phyloP scores from a whole-genome alignment of 2,329 filamentous ascomycete species.

The Beauveria asiatica region DNA sequence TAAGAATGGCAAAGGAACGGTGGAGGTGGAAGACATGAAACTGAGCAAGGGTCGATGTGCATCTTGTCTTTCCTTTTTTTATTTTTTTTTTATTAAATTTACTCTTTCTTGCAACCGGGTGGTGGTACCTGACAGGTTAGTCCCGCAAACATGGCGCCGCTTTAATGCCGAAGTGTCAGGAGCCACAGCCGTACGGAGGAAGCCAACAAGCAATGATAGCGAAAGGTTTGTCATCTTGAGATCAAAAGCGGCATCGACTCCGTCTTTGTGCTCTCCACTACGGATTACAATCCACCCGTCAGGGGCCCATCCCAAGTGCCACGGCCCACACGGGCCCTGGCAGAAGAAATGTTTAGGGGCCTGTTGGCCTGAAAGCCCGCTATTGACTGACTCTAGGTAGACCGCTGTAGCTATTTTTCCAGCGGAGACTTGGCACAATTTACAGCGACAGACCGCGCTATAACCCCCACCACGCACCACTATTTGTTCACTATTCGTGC shows the following conservation, averaged over 20 bases:
- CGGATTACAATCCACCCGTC: background rate
- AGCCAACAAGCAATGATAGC: too few species aligned
- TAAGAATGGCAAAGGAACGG: background rate
- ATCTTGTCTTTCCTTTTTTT: background rate
- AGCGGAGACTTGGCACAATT: background rate
- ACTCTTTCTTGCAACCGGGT: background rate
- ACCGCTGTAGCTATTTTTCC: background rate
- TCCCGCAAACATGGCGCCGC: background rate
- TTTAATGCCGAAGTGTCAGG: background rate
- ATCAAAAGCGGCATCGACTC: background rate
- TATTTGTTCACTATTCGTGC: background rate
- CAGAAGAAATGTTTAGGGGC: background rate
- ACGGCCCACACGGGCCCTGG: background rate
- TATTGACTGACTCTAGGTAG: too few species aligned
- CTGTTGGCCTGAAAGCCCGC: background rate
- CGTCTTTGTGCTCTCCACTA: background rate
- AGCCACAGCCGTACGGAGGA: too few species aligned
- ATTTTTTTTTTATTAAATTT: background rate
- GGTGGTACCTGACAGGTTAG: background rate
- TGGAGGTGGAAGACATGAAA: constrained; percentile 9
- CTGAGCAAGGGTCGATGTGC: constrained; percentile 1
- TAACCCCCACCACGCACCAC: background rate
- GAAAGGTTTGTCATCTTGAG: too few species aligned
- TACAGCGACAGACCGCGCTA: background rate
- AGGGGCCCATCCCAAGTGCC: background rate